phyloP scores from a whole-genome alignment of 768 basidiomycete genomes.

The Kwoniella bestiolae region DNA sequence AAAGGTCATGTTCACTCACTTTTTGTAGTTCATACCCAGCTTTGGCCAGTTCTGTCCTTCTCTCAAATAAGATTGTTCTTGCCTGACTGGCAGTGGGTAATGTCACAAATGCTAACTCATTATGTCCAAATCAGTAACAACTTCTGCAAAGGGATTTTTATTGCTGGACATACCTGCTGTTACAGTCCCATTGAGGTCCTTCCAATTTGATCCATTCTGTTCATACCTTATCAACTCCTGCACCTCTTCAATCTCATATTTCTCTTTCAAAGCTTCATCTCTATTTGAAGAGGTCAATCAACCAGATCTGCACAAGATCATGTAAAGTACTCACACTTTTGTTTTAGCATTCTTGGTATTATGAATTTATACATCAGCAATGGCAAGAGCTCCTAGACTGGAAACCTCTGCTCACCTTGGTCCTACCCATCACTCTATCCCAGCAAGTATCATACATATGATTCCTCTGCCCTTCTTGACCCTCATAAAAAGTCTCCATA shows the following conservation, averaged over 20 bases:
- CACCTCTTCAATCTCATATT: slow-evolving; percentile 11
- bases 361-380: not conserved
- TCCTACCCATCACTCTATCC: slow-evolving; percentile 8
- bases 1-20: slow-evolving; percentile 13
- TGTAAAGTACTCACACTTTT: slow-evolving; percentile 9
- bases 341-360: slow-evolving; percentile 4
- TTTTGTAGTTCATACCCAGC: slow-evolving; percentile 26
- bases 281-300: too few species aligned
- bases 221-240: slow-evolving; percentile 11
- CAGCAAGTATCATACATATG: slow-evolving; percentile 15
- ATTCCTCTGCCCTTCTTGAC: not conserved
- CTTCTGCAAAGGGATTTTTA: not conserved
- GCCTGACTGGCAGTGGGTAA: slow-evolving; percentile 33
- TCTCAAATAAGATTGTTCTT: slow-evolving; percentile 8
- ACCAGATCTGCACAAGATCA: too few species aligned
- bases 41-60: slow-evolving; percentile 6
- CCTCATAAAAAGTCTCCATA: slow-evolving; percentile 22
- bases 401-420: slow-evolving; percentile 11
- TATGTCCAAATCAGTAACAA: not conserved
- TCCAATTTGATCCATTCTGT: slow-evolving; percentile 3
- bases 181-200: slow-evolving; percentile 7
- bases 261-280: slow-evolving; percentile 14
- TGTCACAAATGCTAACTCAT: slow-evolving; percentile 42
- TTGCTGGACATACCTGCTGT: slow-evolving; percentile 17
- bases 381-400: too few species aligned